Conservation (phyloP, 2,329 filamentous ascomycete genomes). For the Podosphaera xanthii region DNA sequence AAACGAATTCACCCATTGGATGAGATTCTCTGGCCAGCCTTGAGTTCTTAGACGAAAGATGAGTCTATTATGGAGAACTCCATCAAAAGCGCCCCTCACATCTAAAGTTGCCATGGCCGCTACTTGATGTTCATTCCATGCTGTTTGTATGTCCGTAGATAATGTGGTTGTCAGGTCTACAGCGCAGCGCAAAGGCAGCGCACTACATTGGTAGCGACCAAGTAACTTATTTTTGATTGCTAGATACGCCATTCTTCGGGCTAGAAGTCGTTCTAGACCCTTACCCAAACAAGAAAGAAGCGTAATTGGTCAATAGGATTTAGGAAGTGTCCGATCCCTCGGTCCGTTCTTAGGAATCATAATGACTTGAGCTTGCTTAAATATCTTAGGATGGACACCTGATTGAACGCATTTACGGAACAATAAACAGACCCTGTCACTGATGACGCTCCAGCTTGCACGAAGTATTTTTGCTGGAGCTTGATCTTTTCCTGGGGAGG, state of each 20-base stretch:
- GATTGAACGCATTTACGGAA: background rate
- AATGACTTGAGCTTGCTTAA: background rate
- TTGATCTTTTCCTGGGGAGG: background rate
- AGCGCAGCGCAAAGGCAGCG: background rate
- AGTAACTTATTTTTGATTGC: background rate
- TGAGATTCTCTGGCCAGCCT: background rate
- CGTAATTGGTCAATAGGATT: background rate
- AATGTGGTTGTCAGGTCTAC: background rate
- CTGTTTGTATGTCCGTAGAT: background rate
- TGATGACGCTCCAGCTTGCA: background rate
- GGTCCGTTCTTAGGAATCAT: background rate
- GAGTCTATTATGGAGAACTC: background rate
- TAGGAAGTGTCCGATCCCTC: background rate
- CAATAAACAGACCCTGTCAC: background rate
- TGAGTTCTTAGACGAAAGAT: background rate
- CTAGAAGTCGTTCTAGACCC: background rate
- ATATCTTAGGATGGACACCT: background rate
- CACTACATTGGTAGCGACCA: background rate
- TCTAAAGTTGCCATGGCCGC: background rate
- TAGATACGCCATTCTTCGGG: background rate
- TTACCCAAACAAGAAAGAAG: background rate
- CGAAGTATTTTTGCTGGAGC: background rate
- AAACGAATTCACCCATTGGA: background rate
- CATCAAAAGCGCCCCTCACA: background rate
- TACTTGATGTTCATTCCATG: background rate